Percentiles rank a stretch among this genome's conserved stretches.
Evolutionary conservation across 83 land plant species (phyloP).

Genomic region (Larix sibirica): DNA sequence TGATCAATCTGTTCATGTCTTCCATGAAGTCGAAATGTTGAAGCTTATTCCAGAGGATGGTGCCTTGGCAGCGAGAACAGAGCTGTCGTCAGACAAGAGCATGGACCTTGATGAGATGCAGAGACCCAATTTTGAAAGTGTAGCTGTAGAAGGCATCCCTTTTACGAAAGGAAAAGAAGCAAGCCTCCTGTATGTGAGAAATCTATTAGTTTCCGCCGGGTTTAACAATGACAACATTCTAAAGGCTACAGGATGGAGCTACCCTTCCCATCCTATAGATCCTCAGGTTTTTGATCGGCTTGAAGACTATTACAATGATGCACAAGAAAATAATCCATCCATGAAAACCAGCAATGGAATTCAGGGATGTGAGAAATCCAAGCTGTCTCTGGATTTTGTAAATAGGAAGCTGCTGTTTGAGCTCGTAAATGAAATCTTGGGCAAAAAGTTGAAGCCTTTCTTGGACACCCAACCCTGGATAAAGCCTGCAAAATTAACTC

Average conservation of each 20-base stretch:
- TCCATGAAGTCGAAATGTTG: background rate
- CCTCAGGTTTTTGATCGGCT: slow-evolving; percentile 37
- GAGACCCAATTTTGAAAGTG: background rate
- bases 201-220: slow-evolving; percentile 14
- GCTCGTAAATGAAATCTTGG: slow-evolving; percentile 37
- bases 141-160: background rate
- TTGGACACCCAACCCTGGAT: slow-evolving; percentile 18
- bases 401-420: slow-evolving; percentile 36
- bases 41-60: background rate
- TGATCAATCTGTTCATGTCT: background rate
- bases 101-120: background rate
- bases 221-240: background rate
- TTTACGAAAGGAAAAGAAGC: slow-evolving; percentile 16
- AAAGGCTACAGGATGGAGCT: slow-evolving; percentile 21
- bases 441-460: slow-evolving; percentile 20
- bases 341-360: background rate
- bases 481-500: background rate
- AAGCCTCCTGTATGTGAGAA: slow-evolving; percentile 15
- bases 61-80: background rate
- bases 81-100: background rate
- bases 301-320: slow-evolving; percentile 16
- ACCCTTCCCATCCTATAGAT: slow-evolving; percentile 40
- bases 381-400: background rate
- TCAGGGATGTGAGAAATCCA: background rate
- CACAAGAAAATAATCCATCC: background rate